Conservation (phyloP, 1,284 basidiomycete genomes). For the Thelephora terrestris region DNA sequence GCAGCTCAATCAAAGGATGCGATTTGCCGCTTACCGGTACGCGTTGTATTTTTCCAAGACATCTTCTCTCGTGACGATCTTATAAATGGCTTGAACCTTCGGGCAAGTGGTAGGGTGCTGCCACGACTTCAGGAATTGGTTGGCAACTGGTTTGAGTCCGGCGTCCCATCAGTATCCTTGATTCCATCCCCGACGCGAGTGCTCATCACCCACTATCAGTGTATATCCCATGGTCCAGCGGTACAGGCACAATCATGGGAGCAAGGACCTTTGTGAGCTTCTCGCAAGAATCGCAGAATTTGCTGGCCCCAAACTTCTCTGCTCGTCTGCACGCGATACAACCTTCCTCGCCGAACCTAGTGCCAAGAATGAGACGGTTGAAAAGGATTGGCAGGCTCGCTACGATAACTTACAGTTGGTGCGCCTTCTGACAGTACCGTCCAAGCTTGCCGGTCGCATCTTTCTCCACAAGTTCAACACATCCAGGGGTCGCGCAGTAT, state of each 20-base stretch:
- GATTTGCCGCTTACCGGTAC: slow-evolving; percentile 34
- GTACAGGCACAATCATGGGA: slow-evolving; percentile 49
- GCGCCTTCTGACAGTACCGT: too few species aligned
- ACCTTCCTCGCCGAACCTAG: too few species aligned
- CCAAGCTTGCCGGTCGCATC: too few species aligned
- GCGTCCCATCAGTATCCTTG: background rate
- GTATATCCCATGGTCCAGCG: slow-evolving; percentile 45
- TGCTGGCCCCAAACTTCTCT: too few species aligned
- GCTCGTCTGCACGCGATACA: too few species aligned
- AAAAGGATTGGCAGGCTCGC: too few species aligned
- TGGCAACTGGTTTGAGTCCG: slow-evolving; percentile 31
- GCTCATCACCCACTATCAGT: slow-evolving; percentile 36
- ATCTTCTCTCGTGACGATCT: slow-evolving; percentile 38
- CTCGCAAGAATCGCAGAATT: too few species aligned
- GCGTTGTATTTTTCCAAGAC: slow-evolving; percentile 43
- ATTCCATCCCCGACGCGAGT: background rate
- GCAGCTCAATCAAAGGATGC: slow-evolving; percentile 1
- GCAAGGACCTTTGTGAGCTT: slow-evolving; percentile 14
- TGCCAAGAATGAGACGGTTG: too few species aligned
- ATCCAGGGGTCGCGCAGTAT: too few species aligned
- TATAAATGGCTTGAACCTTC: slow-evolving; percentile 45
- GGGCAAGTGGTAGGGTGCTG: slow-evolving; percentile 43
- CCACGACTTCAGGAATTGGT: slow-evolving; percentile 59
- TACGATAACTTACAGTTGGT: too few species aligned
- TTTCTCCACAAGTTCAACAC: too few species aligned